Conservation (phyloP, 2,329 filamentous ascomycete genomes). For the Colletotrichum godetiae region DNA sequence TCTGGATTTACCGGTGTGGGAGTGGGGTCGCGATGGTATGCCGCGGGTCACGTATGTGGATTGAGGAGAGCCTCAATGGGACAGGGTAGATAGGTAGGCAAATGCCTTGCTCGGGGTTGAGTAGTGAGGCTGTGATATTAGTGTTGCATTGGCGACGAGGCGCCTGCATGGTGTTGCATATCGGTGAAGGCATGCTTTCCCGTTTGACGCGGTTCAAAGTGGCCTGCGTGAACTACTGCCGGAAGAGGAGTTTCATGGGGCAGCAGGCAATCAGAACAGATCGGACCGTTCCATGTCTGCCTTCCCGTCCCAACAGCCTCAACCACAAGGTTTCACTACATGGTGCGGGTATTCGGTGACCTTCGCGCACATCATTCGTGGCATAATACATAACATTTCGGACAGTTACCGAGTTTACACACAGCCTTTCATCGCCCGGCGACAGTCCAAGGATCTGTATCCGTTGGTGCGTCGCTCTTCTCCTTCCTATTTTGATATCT, state of each 20-base stretch:
- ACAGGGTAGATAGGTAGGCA: background rate
- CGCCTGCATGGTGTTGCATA: background rate
- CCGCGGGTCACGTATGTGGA: background rate
- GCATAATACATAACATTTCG: background rate
- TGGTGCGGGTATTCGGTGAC: background rate
- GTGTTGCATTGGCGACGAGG: background rate
- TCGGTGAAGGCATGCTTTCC: background rate
- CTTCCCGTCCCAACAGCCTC: background rate
- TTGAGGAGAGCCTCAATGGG: background rate
- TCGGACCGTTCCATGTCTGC: background rate
- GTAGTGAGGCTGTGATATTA: background rate
- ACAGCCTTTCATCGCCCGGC: background rate
- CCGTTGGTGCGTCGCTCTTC: too few species aligned
- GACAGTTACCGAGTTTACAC: background rate
- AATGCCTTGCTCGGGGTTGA: background rate
- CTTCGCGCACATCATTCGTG: background rate
- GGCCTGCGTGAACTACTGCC: background rate
- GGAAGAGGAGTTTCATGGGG: background rate
- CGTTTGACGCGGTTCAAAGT: background rate
- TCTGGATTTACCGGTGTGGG: slow-evolving; percentile 74
- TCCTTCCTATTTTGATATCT: too few species aligned
- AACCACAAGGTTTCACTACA: background rate
- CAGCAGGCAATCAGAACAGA: background rate
- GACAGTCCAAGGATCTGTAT: too few species aligned
- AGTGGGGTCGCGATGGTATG: slow-evolving; percentile 36